Percentiles rank a stretch among this genome's conserved stretches.
phyloP scores from a whole-genome alignment of 2,329 filamentous ascomycete genomes.

The Aspergillus tamarii region DNA sequence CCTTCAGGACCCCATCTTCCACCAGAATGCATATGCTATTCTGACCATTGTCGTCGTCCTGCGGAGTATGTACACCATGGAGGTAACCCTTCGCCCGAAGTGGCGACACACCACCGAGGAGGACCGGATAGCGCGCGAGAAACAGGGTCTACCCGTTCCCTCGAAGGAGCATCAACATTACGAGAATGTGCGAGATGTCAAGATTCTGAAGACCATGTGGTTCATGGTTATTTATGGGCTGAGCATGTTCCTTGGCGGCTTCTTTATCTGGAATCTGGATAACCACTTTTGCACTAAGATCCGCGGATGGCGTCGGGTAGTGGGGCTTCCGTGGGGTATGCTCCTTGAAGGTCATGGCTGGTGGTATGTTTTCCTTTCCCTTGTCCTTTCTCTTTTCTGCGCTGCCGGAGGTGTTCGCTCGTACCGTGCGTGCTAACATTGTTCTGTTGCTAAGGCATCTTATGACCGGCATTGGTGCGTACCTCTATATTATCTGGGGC shows the following conservation, averaged over 20 bases:
- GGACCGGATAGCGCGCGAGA: constrained; percentile 46
- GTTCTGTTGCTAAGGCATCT: constrained; percentile 61
- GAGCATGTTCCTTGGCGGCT: constrained; percentile 72
- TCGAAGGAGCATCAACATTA: constrained; percentile 50
- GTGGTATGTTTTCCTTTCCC: constrained; percentile 56
- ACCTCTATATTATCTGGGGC: constrained; percentile 83
- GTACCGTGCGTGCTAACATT: constrained; percentile 17
- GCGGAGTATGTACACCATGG: constrained; percentile 78
- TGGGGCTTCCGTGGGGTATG: constrained; percentile 80
- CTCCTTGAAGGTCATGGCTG: constrained; percentile 73
- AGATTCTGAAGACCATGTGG: constrained; percentile 73
- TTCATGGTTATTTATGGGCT: constrained; percentile 71
- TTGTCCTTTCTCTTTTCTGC: not conserved
- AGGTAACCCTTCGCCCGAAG: constrained; percentile 63
- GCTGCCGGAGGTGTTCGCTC: not conserved
- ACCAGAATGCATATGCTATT: constrained; percentile 76
- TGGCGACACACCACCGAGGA: constrained; percentile 54
- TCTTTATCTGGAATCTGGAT: constrained; percentile 77
- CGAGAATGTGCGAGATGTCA: constrained; percentile 59
- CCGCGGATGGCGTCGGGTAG: constrained; percentile 64
- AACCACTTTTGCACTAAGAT: constrained; percentile 73
- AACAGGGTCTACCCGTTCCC: constrained; percentile 40
- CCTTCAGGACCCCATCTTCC: constrained; percentile 79
- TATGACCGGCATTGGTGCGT: constrained; percentile 80
- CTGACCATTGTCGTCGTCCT: constrained; percentile 72